A percentile compares a stretch with the other conserved stretches of the same genome.
Conservation (phyloP, 78 protist genomes). For the Planoprotostelium fungivorum region DNA sequence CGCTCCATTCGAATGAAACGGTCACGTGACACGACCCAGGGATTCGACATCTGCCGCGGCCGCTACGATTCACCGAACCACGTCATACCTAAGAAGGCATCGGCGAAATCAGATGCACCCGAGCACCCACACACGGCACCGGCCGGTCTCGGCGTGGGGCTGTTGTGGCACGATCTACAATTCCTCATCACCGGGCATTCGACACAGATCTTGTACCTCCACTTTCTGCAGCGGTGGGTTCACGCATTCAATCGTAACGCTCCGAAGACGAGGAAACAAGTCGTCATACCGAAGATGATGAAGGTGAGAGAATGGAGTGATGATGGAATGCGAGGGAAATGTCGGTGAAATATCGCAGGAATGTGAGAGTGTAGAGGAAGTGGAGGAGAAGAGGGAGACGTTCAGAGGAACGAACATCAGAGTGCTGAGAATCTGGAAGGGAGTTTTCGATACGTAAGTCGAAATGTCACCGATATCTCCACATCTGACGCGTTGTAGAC, state of each 20-base stretch:
- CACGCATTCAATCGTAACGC: constrained; percentile 52
- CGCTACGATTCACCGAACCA: constrained; percentile 68
- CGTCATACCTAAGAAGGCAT: constrained; percentile 28
- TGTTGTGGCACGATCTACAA: constrained; percentile 72
- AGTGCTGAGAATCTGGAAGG: constrained; percentile 61
- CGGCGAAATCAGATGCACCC: background rate
- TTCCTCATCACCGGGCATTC: constrained; percentile 33
- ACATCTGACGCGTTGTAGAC: no score
- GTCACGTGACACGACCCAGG: constrained; percentile 57
- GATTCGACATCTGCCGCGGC: constrained; percentile 72
- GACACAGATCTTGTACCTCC: constrained; percentile 37
- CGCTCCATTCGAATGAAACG: constrained; percentile 61
- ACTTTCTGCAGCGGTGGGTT: constrained; percentile 64
- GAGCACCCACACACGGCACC: no score
- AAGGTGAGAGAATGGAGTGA: background rate
- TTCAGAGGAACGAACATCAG: background rate
- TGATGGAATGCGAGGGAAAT: no score
- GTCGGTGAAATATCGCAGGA: background rate
- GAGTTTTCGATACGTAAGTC: constrained; percentile 46
- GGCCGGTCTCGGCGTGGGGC: no score
- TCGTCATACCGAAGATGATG: background rate
- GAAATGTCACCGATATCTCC: background rate
- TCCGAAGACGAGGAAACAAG: constrained; percentile 16
- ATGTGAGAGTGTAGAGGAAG: background rate
- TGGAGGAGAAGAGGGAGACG: background rate